Base-by-base conservation (phyloP, 805 yeast genomes). In the Hemisphaericaspora nanyangensis region DNA sequence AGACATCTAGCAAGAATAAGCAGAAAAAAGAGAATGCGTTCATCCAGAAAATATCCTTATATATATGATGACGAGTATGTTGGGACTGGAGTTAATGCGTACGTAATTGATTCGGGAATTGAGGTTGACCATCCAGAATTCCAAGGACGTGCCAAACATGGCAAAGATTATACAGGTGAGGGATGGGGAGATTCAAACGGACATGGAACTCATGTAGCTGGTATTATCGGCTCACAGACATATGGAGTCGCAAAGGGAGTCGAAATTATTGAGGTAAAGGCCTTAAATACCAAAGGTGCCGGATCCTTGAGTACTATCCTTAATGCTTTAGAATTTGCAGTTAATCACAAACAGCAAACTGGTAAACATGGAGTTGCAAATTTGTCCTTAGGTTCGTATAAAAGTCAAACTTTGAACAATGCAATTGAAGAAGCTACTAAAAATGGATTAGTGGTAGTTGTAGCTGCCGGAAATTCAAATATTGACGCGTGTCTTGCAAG, bases 391-490 rank as follows among this genome's bases (percentile, higher is more conserved):
- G 96, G 96, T 0, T 83, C 95, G 0, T 66, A 74, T 3, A 77
- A 72, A 43, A 85, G 83, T 47, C 51, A 70, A 0, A 74, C 87
- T 2, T 67, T 89, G 42, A 85, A 89, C 52, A 70, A 73, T 16
- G 96, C 95, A 0, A 75, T 89, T 6, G 73, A 76, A 42, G 89
- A 87, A 2, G 95, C 95, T 0, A 72, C 70, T 7, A 74, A 79
- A 16, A 71, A 85, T 0, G 96, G 95, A 0, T 55, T 89, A 28
- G 71, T 82, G 1, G 63, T 84, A 13, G 84, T 82, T 16, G 88
- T 73, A 5, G 96, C 96, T 0, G 96, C 96, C 1, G 98, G 98
- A 1, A 90, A 90, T 58, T 72, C 82, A 24, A 79, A 81, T 48
- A 57, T 76, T 16, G 79, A 87, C 55, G 95, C 97, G 0, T 90